Base-by-base conservation (phyloP, 1,139 yeast species). In the Geotrichum restrictum region DNA sequence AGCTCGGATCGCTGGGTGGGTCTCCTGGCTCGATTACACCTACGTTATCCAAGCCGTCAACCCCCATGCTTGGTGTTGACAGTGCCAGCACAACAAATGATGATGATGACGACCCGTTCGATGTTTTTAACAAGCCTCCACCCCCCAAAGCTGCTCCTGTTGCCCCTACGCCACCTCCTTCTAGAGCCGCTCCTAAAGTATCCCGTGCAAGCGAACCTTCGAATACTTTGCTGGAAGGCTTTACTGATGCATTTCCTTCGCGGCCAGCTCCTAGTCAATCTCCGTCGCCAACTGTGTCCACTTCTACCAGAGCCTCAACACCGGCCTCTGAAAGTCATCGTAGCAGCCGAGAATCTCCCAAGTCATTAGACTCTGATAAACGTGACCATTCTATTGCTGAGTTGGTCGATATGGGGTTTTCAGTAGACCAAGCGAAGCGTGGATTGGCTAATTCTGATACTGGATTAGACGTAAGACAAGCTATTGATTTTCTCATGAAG, bases 391-490 rank as follows among this genome's bases (percentile, higher is more conserved):
- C 81, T 1, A 66, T 87, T 24, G 93, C 93, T 0, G 87, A 82
- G 60, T 72, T 88, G 50, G 69, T 87, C 1, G 95, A 88, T 57
- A 87, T 88, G 79, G 95, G 96, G 1, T 88, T 88, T 62, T 70
- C 83, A 0, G 70, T 78, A 1, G 83, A 80, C 1, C 80, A 76
- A 49, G 81, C 94, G 3, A 77, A 74, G 41, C 71, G 72, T 7
- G 95, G 95, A 0, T 73, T 88, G 41, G 74, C 72, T 18, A 64
- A 69, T 45, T 75, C 82, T 0, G 67, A 71, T 21, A 69, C 73
- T n/a, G 93, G 91, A 0, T 61, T 75, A 27, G 80, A 85, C 60
- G 72, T 86, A 11, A 80, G 83, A 58, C 76, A 73, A 38, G 91
- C 95, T 38, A 85, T 86, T 36, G 82, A 82, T 50, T 79, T 72